These are phyloP conservation scores for Termitomyces sp. DNA, from an alignment of 768 basidiomycete genomes.

Conservation along the genomic window DNA sequence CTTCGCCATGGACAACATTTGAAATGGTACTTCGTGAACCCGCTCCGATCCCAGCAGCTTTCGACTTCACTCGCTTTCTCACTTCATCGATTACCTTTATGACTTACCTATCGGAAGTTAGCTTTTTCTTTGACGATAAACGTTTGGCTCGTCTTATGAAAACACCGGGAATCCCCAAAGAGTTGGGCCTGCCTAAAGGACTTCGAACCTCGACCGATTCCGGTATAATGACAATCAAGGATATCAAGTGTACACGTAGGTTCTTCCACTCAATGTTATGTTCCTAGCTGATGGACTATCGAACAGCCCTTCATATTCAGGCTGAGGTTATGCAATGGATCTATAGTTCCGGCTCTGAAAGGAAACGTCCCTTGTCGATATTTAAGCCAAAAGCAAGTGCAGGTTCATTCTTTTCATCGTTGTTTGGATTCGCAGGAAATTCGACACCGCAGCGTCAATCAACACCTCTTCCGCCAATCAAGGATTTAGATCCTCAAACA, in stretches of 20 bases:
- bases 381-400: constrained; percentile 30
- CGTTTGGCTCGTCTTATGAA: constrained; percentile 69
- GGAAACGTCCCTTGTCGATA: constrained; percentile 38
- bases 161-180: constrained; percentile 48
- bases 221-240: constrained; percentile 67
- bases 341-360: constrained; percentile 64
- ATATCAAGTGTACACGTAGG: constrained; percentile 65
- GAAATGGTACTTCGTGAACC: constrained; percentile 86
- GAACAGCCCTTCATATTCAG: constrained; percentile 68
- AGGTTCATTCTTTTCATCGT: constrained; percentile 49
- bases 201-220: constrained; percentile 55
- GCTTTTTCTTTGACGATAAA: constrained; percentile 80
- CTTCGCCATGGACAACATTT: constrained; percentile 77
- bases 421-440: constrained; percentile 38
- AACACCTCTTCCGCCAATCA: constrained; percentile 32
- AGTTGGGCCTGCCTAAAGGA: constrained; percentile 51
- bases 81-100: constrained; percentile 94
- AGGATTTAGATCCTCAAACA: constrained; percentile 33
- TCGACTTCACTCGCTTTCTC: constrained; percentile 89
- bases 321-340: constrained; percentile 83
- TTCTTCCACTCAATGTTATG: constrained; percentile 8
- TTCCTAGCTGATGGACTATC: constrained; percentile 9
- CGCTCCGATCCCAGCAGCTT: constrained; percentile 72
- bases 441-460: constrained; percentile 36
- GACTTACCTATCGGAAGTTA: constrained; percentile 70